Percentiles rank a stretch among this genome's conserved stretches.
phyloP scores from a whole-genome alignment of 2,329 filamentous ascomycete genomes.

The Ophiostoma sp. region DNA sequence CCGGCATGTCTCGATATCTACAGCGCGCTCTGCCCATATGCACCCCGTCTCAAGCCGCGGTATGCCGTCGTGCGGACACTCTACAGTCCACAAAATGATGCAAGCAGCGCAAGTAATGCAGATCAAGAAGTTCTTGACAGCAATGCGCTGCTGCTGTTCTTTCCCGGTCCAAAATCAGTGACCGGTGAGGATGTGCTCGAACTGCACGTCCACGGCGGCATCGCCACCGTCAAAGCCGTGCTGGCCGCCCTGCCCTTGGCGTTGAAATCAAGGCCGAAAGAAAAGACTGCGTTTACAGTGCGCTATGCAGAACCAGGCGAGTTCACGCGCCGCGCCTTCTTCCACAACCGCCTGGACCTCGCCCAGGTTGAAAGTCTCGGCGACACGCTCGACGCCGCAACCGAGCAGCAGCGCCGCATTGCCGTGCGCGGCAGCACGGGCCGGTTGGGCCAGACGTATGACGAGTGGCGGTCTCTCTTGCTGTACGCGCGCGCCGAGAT shows the following conservation, averaged over 20 bases:
- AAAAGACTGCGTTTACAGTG: not conserved
- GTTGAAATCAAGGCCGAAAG: not conserved
- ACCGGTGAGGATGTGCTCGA: constrained; percentile 93
- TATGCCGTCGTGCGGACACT: constrained; percentile 70
- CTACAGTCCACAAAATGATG: constrained; percentile 44
- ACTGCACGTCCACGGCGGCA: constrained; percentile 87
- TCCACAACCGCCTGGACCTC: constrained; percentile 78
- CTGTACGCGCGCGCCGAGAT: constrained; percentile 82
- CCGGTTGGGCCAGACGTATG: constrained; percentile 68
- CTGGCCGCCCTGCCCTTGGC: constrained; percentile 64
- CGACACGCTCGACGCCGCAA: constrained; percentile 63
- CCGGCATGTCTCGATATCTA: constrained; percentile 62
- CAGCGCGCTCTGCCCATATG: constrained; percentile 45
- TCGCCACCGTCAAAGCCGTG: constrained; percentile 82
- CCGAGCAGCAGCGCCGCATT: constrained; percentile 85
- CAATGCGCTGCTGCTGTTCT: constrained; percentile 74
- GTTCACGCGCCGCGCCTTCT: constrained; percentile 87
- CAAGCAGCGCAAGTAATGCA: not conserved
- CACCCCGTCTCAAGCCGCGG: constrained; percentile 43
- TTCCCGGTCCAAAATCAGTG: constrained; percentile 72
- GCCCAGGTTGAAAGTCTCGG: constrained; percentile 70
- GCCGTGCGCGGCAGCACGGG: constrained; percentile 74
- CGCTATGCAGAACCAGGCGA: constrained; percentile 75
- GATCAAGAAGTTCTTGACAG: constrained; percentile 63
- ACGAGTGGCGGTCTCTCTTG: constrained; percentile 71